A percentile compares a stretch with the other conserved stretches of the same genome.
phyloP scores from a whole-genome alignment of 2,329 filamentous ascomycete species.

The Pseudogymnoascus sp. region DNA sequence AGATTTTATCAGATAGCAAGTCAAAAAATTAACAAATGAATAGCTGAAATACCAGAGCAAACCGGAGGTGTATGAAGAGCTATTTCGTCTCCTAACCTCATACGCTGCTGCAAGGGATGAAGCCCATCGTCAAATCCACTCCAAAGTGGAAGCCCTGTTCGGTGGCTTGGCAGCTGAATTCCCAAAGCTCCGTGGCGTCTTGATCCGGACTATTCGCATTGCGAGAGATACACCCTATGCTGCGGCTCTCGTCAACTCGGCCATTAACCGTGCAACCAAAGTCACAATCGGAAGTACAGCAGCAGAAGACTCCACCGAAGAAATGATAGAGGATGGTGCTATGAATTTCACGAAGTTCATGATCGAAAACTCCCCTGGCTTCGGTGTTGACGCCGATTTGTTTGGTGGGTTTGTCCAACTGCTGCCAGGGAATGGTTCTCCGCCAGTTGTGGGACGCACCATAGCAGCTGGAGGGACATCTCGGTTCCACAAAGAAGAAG shows the following conservation, averaged over 20 bases:
- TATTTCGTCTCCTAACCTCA: background rate
- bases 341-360: background rate
- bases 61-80: background rate
- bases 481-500: background rate
- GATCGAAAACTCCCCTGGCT: background rate
- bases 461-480: background rate
- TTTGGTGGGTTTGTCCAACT: background rate
- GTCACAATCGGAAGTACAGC: background rate
- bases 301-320: background rate
- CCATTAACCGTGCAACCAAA: background rate
- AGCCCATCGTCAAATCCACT: background rate
- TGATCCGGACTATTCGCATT: background rate
- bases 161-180: background rate
- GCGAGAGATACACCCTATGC: background rate
- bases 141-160: background rate
- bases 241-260: slow-evolving; percentile 1
- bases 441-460: background rate
- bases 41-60: background rate
- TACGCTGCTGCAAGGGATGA: background rate
- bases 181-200: background rate
- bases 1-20: background rate
- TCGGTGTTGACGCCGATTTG: background rate
- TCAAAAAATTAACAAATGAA: background rate
- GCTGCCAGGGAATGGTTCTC: background rate
- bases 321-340: background rate